Evolutionary conservation across 495 filamentous ascomycete genomes (phyloP), one percentile per base, ranked within the genome.

Genomic region (Tuber calosporum): DNA sequence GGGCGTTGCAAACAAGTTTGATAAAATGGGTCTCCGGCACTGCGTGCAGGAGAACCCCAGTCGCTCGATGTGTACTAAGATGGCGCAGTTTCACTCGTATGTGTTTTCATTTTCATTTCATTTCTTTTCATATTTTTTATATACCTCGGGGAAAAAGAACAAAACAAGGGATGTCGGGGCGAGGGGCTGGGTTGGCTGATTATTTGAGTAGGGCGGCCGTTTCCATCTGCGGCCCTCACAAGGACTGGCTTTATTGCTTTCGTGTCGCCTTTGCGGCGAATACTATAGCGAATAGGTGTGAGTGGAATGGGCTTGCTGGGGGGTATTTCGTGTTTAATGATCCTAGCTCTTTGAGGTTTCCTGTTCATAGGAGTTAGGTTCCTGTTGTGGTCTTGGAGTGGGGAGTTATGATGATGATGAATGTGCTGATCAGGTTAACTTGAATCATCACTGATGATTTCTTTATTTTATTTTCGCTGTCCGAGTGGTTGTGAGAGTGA

Each of bases 251-350:
- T 6, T 62, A 30, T 19, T 70, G 69, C 69, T 70, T 17, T 7
- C 40, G 69, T 8, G 69, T n/a, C 4, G 69, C 39, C 15, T 48
- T 13, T 48, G 69, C 69, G 37, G 69, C 20, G 40, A 19, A 30
- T 22, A 48, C 19, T 39, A 45, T 70, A 26, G 69, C 69, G 40
- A 3, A 40, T 42, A 34, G 1, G 53, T 72, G 70, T 72, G 37
- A n/a, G 19, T 67, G 70, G 70, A 66, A n/a, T 37, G 70, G 70
- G 36, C 34, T n/a, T 38, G 53, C 70, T 15, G 70, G 70, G 42
- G 70, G 70, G 53, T 41, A 26, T 30, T 72, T 45, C 41, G 39
- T 53, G 37, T 72, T 72, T 13, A 3, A 67, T 72, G 48, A 38
- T 66, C 53, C 53, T 13, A 7, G 4, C 15, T 15, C 53, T 30